Conservation (phyloP, 495 filamentous ascomycete species). For the Neurospora sp. region DNA sequence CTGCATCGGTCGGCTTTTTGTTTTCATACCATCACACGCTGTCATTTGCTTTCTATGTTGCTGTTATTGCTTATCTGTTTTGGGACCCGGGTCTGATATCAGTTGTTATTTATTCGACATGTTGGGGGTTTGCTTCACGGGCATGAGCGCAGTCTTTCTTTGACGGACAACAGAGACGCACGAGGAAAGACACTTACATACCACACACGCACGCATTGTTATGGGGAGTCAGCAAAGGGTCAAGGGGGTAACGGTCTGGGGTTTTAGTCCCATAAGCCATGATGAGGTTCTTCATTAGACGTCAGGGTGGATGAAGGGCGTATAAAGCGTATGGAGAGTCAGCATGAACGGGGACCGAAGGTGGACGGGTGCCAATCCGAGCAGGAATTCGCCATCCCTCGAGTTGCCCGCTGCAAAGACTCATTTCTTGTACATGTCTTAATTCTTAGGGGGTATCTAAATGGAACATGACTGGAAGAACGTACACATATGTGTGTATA, state of each 20-base stretch:
- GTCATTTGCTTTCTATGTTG: not conserved
- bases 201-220: not conserved
- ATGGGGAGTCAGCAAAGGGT: not conserved
- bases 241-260: not conserved
- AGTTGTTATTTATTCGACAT: not conserved
- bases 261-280: not conserved
- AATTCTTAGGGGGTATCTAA: conserved; percentile 16
- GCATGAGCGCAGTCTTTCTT: not conserved
- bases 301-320: not conserved
- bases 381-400: not conserved
- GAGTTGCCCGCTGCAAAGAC: not conserved
- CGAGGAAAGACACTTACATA: not conserved
- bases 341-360: not conserved
- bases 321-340: not conserved
- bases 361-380: not conserved
- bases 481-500: not conserved
- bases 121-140: not conserved
- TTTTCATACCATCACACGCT: not conserved
- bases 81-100: conserved; percentile 3
- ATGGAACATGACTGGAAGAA: not conserved
- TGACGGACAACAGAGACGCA: not conserved
- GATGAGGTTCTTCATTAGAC: not conserved
- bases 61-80: not conserved
- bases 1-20: not conserved
- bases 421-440: conserved; percentile 16